These are phyloP conservation scores for Sporisorium exsertum DNA, from an alignment of 1,284 basidiomycete species.

Conservation along the genomic window DNA sequence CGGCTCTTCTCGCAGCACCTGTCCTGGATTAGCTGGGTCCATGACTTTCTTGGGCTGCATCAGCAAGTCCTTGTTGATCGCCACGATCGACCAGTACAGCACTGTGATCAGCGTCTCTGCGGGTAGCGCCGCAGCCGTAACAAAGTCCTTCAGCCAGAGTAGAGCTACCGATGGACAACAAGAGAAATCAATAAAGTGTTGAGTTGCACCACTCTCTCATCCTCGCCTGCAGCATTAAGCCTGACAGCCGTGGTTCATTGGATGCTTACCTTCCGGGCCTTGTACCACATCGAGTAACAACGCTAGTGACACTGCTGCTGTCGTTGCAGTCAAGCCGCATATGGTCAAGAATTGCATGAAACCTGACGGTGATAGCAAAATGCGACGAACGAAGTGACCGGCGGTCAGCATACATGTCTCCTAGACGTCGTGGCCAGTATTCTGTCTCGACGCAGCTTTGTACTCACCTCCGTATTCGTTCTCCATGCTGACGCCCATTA, in stretches of 20 bases:
- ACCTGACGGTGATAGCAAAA: constrained; percentile 8
- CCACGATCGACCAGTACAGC: constrained; percentile 55
- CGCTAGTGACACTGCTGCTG: constrained; percentile 20
- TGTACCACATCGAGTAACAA: constrained; percentile 20
- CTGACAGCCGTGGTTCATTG: too few species aligned
- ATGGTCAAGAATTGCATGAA: constrained; percentile 46
- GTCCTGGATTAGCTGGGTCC: constrained; percentile 54
- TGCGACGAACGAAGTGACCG: not conserved
- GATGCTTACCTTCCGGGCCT: constrained; percentile 27
- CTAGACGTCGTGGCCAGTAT: not conserved
- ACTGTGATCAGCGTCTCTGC: constrained; percentile 51
- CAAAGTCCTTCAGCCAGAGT: constrained; percentile 29
- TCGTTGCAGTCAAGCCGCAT: constrained; percentile 31
- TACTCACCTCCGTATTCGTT: constrained; percentile 38
- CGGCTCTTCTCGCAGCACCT: constrained; percentile 42
- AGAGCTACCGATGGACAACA: not conserved
- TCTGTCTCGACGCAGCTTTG: too few species aligned
- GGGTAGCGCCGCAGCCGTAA: constrained; percentile 40
- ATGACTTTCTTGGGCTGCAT: constrained; percentile 40
- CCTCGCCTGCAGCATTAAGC: not conserved
- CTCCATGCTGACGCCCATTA: constrained; percentile 22
- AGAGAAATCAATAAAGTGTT: not conserved
- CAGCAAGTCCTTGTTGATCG: constrained; percentile 46
- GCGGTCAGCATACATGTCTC: not conserved
- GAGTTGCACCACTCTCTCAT: not conserved